Evolutionary conservation across 305 asterid species (phyloP).

Genomic region (Fraxinus albicans): DNA sequence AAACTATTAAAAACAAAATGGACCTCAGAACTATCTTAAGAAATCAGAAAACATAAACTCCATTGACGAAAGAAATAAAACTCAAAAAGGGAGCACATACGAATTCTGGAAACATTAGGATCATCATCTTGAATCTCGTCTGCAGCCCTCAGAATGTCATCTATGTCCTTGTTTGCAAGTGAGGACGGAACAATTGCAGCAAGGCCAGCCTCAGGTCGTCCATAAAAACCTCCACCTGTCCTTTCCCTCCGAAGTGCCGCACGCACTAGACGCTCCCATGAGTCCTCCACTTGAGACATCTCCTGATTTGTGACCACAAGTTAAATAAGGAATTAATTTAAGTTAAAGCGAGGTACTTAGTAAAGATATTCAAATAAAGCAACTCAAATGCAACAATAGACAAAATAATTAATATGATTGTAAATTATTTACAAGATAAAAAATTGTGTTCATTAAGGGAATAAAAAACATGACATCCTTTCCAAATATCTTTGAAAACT

Average conservation of each 20-base stretch:
- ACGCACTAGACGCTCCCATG: conserved; percentile 93
- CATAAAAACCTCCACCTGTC: conserved; percentile 45
- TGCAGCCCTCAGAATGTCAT: conserved; percentile 89
- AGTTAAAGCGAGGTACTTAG: background rate
- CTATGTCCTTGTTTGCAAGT: conserved; percentile 86
- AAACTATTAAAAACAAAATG: conserved; percentile 6
- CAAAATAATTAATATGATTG: too few relatives aligned
- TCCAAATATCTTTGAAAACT: background rate
- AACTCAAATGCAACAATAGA: background rate
- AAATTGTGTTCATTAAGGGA: background rate
- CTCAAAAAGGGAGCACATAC: conserved; percentile 43
- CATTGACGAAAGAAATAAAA: background rate
- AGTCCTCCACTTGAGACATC: conserved; percentile 91
- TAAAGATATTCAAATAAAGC: background rate
- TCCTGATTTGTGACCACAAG: conserved; percentile 33
- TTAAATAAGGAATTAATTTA: background rate
- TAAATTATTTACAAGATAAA: background rate
- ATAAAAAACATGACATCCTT: background rate
- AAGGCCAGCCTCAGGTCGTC: conserved; percentile 65
- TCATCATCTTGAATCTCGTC: conserved; percentile 94
- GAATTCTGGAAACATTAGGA: conserved; percentile 77
- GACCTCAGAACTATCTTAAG: background rate
- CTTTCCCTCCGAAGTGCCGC: conserved; percentile 83
- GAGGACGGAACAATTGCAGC: conserved; percentile 93
- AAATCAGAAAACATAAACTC: conserved; percentile 14